Base-by-base conservation (phyloP, 257 asterid species). In the Thymus mandschuricus region DNA sequence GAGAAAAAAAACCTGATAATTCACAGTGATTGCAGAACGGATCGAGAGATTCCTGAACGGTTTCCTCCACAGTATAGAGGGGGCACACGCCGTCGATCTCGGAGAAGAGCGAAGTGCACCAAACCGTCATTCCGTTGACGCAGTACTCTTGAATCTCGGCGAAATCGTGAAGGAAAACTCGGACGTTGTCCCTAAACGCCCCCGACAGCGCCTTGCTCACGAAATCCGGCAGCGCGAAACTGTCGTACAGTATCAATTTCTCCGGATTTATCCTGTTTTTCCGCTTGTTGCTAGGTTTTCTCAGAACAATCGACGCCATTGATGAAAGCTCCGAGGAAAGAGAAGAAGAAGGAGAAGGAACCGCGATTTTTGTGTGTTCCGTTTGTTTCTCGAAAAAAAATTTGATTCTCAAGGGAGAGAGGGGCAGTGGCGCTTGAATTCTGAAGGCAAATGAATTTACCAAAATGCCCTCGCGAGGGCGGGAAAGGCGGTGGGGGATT, bases 1-100 rank as follows among this genome's bases (percentile, higher is more conserved):
- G 10, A 59, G 49, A 75, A 59, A 66, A 13, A 58, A 76, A 15
- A 84, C 98, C 98, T 77, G 91, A 71, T 45, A 66, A 77, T 85
- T 85, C 86, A 62, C 98, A 92, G 70, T 85, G 79, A 69, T 77
- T 67, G 71, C 98, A 92, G 81, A 86, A 84, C 15, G 89, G 96
- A 27, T 80, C 49, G 40, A 56, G 58, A 8, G 92, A 82, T 29
- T 68, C 50, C 13, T 75, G 80, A 74, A 86, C 87, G 60, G 92
- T 84, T 85, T 92, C 96, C 65, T 89, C 88, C 67, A 89, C 31
- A 50, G 78, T 80, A 66, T 82, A 88, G 66, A 92, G 88, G 3
- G 89, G 87, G 60, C 88, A 83, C 69, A 80, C 83, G 54, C 73
- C 85, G 28, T 79, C 87, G 29, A 66, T 72, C 10, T 80, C 75